Percentiles rank a stretch among this genome's conserved stretches.
Evolutionary conservation across 1,139 yeast genomes (phyloP).

Genomic region (Groenewaldozyma auringiensis): DNA sequence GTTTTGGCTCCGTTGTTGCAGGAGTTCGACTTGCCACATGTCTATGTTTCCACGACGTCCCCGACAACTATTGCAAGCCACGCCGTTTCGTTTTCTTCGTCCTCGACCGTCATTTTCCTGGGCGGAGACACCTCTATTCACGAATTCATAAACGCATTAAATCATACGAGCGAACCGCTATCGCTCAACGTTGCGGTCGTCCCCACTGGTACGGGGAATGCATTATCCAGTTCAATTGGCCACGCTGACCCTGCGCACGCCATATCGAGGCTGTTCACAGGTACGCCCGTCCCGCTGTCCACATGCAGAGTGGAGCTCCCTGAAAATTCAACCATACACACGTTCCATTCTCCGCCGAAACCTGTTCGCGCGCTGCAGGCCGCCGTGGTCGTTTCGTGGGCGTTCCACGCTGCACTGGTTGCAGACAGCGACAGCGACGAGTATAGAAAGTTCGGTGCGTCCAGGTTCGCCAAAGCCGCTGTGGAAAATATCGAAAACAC

Average conservation of each 20-base stretch:
- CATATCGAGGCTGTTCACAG: slow-evolving; percentile 36
- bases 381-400: slow-evolving; percentile 74
- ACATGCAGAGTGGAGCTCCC: slow-evolving; percentile 53
- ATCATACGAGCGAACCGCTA: slow-evolving; percentile 10
- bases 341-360: slow-evolving; percentile 6
- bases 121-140: slow-evolving; percentile 84
- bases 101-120: slow-evolving; percentile 48
- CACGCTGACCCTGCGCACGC: slow-evolving; percentile 38
- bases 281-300: slow-evolving; percentile 38
- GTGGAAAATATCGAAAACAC: slow-evolving; percentile 36
- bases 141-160: slow-evolving; percentile 60
- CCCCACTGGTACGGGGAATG: slow-evolving; percentile 87
- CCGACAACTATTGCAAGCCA: slow-evolving; percentile 26
- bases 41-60: slow-evolving; percentile 31
- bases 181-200: slow-evolving; percentile 41
- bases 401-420: slow-evolving; percentile 75
- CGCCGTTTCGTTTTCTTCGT: slow-evolving; percentile 26
- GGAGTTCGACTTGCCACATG: slow-evolving; percentile 29
- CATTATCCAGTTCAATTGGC: slow-evolving; percentile 58
- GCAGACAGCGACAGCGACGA: slow-evolving; percentile 71
- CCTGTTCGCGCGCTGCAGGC: slow-evolving; percentile 34
- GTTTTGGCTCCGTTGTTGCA: slow-evolving; percentile 28
- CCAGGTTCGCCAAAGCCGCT: slow-evolving; percentile 68
- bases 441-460: slow-evolving; percentile 53
- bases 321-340: slow-evolving; percentile 28